A percentile compares a stretch with the other conserved stretches of the same genome.
Evolutionary conservation across 768 basidiomycete species (phyloP).

Genomic region (Lanmaoa pseudosensibilis): DNA sequence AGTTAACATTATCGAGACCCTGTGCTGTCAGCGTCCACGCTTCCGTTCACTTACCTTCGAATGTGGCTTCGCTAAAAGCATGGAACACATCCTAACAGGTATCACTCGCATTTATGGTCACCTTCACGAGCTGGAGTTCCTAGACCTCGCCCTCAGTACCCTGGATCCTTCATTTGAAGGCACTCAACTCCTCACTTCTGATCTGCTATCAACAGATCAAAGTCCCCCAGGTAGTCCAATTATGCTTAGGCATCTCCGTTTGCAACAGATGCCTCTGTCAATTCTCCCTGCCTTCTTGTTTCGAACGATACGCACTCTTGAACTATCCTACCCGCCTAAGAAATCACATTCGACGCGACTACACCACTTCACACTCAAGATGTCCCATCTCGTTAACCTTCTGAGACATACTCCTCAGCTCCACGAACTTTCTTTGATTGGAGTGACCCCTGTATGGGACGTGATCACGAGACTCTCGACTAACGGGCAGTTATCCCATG

Average conservation of each 20-base stretch:
- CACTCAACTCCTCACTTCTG: slow-evolving; percentile 24
- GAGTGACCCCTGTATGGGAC: slow-evolving; percentile 45
- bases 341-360: slow-evolving; percentile 16
- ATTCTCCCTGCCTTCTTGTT: slow-evolving; percentile 39
- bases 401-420: slow-evolving; percentile 40
- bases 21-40: slow-evolving; percentile 27
- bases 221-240: slow-evolving; percentile 1
- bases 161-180: slow-evolving; percentile 29
- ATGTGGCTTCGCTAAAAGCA: slow-evolving; percentile 31
- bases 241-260: slow-evolving; percentile 35
- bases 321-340: slow-evolving; percentile 41
- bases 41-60: slow-evolving; percentile 37
- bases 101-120: slow-evolving; percentile 14
- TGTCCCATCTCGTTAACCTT: slow-evolving; percentile 41
- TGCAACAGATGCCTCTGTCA: slow-evolving; percentile 43
- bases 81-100: slow-evolving; percentile 26
- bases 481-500: slow-evolving; percentile 11
- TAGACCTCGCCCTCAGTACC: slow-evolving; percentile 31
- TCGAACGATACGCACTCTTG: slow-evolving; percentile 41
- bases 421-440: slow-evolving; percentile 42
- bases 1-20: slow-evolving; percentile 24
- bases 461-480: slow-evolving; percentile 14
- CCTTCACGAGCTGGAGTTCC: slow-evolving; percentile 28
- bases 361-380: slow-evolving; percentile 37
- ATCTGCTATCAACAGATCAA: slow-evolving; percentile 17